Conservation (phyloP, 2,329 filamentous ascomycete genomes). For the Westerdykella aurantiaca region DNA sequence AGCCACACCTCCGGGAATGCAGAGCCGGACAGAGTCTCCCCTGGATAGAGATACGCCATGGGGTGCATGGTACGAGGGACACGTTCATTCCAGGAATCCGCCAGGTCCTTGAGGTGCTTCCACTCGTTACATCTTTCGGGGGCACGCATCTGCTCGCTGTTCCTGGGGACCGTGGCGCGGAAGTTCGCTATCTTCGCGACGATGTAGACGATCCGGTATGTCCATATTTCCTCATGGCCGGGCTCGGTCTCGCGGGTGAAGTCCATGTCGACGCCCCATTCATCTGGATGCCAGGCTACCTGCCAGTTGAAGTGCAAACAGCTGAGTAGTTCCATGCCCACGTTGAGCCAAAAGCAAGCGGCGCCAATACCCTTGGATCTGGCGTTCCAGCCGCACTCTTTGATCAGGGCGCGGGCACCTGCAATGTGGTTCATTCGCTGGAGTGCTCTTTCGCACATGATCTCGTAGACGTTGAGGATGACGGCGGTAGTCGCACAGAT, state of each 20-base stretch:
- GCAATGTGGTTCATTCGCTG: constrained; percentile 87
- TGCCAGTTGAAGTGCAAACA: constrained; percentile 85
- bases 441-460: constrained; percentile 75
- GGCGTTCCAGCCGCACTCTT: constrained; percentile 85
- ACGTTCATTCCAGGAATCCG: constrained; percentile 72
- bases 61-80: constrained; percentile 85
- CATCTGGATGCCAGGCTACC: constrained; percentile 81
- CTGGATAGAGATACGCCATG: constrained; percentile 67
- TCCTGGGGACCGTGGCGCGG: constrained; percentile 61
- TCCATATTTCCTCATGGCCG: constrained; percentile 76
- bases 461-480: constrained; percentile 85
- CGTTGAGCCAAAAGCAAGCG: constrained; percentile 92
- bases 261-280: constrained; percentile 80
- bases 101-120: constrained; percentile 72
- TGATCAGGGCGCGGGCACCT: constrained; percentile 76
- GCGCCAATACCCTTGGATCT: constrained; percentile 70
- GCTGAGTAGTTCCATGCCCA: constrained; percentile 82
- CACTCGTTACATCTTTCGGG: constrained; percentile 68
- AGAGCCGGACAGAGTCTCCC: constrained; percentile 63
- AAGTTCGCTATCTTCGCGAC: constrained; percentile 85
- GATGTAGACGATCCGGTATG: constrained; percentile 82
- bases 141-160: constrained; percentile 58
- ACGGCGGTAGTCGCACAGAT: constrained; percentile 84
- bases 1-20: constrained; percentile 86
- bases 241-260: constrained; percentile 54